A percentile compares a stretch with the other conserved stretches of the same genome.
These are phyloP conservation scores for Epichloe bromicola DNA, from an alignment of 2,329 filamentous ascomycete genomes.

Conservation along the genomic window DNA sequence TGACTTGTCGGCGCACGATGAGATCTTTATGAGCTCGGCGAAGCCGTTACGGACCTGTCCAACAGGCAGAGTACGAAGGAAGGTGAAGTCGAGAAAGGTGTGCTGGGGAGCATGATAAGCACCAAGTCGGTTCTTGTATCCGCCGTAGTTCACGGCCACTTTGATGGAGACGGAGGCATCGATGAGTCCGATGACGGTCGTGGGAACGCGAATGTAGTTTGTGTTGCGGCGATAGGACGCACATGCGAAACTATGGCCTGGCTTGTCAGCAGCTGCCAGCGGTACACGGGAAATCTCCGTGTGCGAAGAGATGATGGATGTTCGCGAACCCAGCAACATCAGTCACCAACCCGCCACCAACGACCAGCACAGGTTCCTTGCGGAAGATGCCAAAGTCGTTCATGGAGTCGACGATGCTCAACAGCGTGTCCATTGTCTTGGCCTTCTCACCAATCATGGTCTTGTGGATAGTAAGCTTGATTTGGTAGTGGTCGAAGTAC, in stretches of 20 bases:
- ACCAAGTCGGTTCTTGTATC: slow-evolving; percentile 62
- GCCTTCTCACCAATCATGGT: slow-evolving; percentile 66
- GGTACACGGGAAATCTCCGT: too few relatives aligned
- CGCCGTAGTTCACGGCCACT: slow-evolving; percentile 65
- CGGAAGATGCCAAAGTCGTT: slow-evolving; percentile 58
- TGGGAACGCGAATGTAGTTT: slow-evolving; percentile 61
- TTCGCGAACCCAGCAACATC: slow-evolving; percentile 51
- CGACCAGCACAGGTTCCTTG: slow-evolving; percentile 54
- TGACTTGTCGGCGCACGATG: slow-evolving; percentile 51
- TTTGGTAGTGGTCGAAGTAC: slow-evolving; percentile 53
- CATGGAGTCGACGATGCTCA: slow-evolving; percentile 61
- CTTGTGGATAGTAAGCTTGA: slow-evolving; percentile 53
- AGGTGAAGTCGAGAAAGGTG: slow-evolving; percentile 62
- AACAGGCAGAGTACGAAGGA: slow-evolving; percentile 53
- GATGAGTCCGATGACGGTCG: slow-evolving; percentile 62
- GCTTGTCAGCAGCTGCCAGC: not conserved
- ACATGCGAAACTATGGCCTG: slow-evolving; percentile 46
- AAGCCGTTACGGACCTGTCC: slow-evolving; percentile 63
- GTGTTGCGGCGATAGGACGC: slow-evolving; percentile 60
- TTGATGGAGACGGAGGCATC: slow-evolving; percentile 67
- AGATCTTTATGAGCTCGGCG: slow-evolving; percentile 65
- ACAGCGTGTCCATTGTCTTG: slow-evolving; percentile 57
- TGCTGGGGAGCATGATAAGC: slow-evolving; percentile 61
- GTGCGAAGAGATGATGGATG: too few relatives aligned
- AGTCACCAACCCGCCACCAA: slow-evolving; percentile 57